Evolutionary conservation across 495 filamentous ascomycete species (phyloP).

Genomic region (Pseudomonodictys pantanalensis): DNA sequence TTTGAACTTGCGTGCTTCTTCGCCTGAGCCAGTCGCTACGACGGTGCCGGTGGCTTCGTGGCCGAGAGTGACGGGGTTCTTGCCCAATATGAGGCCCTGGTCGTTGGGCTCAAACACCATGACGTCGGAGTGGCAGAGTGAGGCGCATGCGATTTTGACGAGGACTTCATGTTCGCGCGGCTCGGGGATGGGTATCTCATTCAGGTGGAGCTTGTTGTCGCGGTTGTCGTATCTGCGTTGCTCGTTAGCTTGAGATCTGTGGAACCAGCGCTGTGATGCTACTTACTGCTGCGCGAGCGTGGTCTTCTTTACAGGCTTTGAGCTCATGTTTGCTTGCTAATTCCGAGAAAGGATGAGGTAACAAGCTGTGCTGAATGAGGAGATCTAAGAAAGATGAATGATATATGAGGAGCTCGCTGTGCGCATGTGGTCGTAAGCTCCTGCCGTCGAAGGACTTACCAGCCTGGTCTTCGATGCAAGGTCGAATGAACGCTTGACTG

Average conservation of each 20-base stretch:
- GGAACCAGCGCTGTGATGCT: not conserved
- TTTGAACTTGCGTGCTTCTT: constrained; percentile 32
- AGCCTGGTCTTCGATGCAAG: too few relatives aligned
- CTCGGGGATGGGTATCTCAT: constrained; percentile 31
- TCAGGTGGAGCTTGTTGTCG: constrained; percentile 32
- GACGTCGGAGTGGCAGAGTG: constrained; percentile 38
- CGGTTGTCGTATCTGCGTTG: constrained; percentile 25
- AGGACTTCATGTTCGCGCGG: constrained; percentile 34
- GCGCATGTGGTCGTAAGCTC: too few relatives aligned
- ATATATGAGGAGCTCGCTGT: not conserved
- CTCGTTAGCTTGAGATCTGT: not conserved
- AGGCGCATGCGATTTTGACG: constrained; percentile 35
- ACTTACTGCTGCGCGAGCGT: constrained; percentile 26
- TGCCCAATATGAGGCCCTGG: constrained; percentile 28
- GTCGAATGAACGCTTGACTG: too few relatives aligned
- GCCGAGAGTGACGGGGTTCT: constrained; percentile 34
- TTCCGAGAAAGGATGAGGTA: too few relatives aligned
- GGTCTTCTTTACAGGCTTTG: constrained; percentile 1
- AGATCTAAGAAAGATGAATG: too few relatives aligned
- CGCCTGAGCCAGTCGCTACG: constrained; percentile 23
- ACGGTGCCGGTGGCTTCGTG: constrained; percentile 36
- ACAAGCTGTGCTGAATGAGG: too few relatives aligned
- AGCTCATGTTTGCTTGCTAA: constrained; percentile 7
- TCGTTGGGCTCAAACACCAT: constrained; percentile 39
- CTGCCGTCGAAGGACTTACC: too few relatives aligned